Conservation (phyloP, 305 asterid species). For the Plantago lanceolata region DNA sequence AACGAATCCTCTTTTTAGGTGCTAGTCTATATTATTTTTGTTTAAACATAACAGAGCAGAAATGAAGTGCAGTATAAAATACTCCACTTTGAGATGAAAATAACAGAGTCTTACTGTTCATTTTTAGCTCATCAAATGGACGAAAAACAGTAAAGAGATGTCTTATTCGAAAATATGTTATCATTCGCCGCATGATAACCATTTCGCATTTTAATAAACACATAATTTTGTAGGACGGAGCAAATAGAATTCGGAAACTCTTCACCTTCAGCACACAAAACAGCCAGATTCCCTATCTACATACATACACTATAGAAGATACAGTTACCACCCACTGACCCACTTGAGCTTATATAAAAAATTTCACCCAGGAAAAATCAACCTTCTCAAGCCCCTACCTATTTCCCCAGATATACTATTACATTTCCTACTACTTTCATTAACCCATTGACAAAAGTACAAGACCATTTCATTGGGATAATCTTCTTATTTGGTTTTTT, state of each 20-base stretch:
- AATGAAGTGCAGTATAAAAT: no score
- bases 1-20: no score
- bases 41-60: no score
- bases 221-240: no score
- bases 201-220: no score
- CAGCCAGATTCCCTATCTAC: slow-evolving; percentile 1
- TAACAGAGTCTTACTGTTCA: no score
- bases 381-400: neutral
- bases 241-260: slow-evolving; percentile 8
- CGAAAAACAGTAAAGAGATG: no score
- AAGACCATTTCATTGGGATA: neutral
- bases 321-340: slow-evolving; percentile 8
- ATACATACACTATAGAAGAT: neutral
- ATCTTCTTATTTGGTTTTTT: slow-evolving; percentile 18
- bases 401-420: neutral
- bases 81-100: no score
- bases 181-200: no score
- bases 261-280: slow-evolving; percentile 16
- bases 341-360: neutral
- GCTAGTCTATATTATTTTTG: no score
- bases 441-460: neutral
- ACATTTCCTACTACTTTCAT: neutral
- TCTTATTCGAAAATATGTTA: no score
- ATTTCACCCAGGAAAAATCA: neutral
- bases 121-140: no score